Base-by-base conservation (phyloP, 1,139 yeast species). In the Lodderomyces theae region DNA sequence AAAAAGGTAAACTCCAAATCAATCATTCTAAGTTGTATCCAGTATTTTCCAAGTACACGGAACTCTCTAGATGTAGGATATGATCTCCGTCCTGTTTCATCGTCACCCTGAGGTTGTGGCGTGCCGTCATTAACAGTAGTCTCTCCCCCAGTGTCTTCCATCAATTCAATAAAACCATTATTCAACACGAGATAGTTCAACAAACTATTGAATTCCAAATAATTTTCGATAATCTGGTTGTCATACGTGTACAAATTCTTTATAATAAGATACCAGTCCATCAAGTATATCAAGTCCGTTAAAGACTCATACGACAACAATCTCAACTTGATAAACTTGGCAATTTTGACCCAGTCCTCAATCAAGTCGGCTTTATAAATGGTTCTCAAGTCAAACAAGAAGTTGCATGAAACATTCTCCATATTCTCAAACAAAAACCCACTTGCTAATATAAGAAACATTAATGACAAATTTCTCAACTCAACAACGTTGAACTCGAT, bases 1-100 rank as follows among this genome's bases (percentile, higher is more conserved):
- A 64, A 63, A 44, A 61, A 63, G 9, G 63, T 51, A 19, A 51
- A 53, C 23, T 61, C 67, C 16, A 64, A 43, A 43, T 64, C 70
- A 13, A 60, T 48, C 21, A 63, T 41, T 33, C 69, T 49, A 11
- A 64, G 42, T 42, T 63, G 60, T 11, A 61, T 51, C 70, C 70
- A 65, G 40, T 53, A 59, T 26, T 53, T 51, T 4, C 61, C 54
- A 4, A 63, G 41, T 11, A 55, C 21, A 23, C 46, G 51, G 38
- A 58, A 56, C 38, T 56, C 65, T 8, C 43, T 21, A 1, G 49
- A 36, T 10, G 38, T 41, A 9, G 52, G 50, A 28, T 49, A 49
- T 6, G 29, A 4, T 25, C 9, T 25, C 6, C 29, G 29, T 25
- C 29, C 12, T 15, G 11, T 7, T 36, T 25, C 22, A 15, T 30